Evolutionary conservation across 2,329 filamentous ascomycete genomes (phyloP), one percentile per base, ranked within the genome.

Genomic region (Biscogniauxia sp.): DNA sequence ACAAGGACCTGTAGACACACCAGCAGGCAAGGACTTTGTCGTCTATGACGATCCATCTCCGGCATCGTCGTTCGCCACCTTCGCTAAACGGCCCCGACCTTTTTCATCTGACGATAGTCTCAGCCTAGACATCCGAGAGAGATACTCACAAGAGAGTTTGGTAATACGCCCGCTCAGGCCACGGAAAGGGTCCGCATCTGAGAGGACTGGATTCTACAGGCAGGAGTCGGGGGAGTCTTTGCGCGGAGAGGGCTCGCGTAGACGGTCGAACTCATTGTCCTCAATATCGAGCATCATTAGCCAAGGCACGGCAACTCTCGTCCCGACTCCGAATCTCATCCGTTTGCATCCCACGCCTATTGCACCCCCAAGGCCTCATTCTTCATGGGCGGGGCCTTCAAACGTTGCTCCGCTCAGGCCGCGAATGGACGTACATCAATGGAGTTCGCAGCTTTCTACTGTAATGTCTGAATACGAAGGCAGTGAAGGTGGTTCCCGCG

Each of bases 391-490:
- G 56, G 68, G 68, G 20, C 64, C 67, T 57, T 60, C 66, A 57
- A 67, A 50, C 56, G 52, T 62, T 37, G 55, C 58, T 54, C 61
- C 66, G 32, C 66, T 61, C 55, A 61, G 62, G 60, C 58, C 66
- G 64, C 69, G 69, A 66, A 84, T 84, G 79, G 72, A 81, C 61
- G 78, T 80, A 58, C 84, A 86, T 69, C 83, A 84, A 79, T 88
- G 85, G 84, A 87, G 84, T 73, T 83, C 83, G 52, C 84, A 87
- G 72, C 78, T 88, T 51, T 88, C 86, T 49, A 87, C 85, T 52
- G 85, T 88, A 62, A 77, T 82, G 73, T 88, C 86, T 37, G 86
- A 87, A 70, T 84, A 83, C 69, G 86, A 88, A 64, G 78, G 74
- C 41, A 86, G 81, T 69, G 76, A 80, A 32, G 77, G 78, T 49